Evolutionary conservation across 2,329 filamentous ascomycete species (phyloP), one percentile per base, ranked within the genome.

Genomic region (Penicillium frequentans): DNA sequence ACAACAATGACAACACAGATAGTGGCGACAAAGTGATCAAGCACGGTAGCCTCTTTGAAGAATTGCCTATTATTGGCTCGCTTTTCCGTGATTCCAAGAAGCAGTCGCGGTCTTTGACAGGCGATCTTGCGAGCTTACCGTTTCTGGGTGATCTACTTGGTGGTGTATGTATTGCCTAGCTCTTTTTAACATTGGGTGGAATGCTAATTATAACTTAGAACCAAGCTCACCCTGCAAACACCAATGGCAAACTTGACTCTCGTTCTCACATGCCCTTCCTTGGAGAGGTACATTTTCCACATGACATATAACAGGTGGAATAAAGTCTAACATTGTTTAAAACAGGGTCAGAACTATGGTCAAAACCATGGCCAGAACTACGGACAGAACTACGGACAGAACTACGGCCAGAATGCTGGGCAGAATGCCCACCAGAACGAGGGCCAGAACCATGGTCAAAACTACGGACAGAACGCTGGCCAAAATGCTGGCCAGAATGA

Each of bases 91-190:
- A 11, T 11, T 3, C 9, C 21, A 9, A 21, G 3, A 26, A 50
- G 35, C 21, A 57, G 24, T 31, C 42, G 33, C 61, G 61, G 11
- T 63, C 61, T 5, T 52, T 63, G 10, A 63, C 61, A 8, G 55
- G 61, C 5, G 59, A 60, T 24, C 51, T 63, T 7, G 54, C 56
- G 24, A 49, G 55, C 6, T 43, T 63, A 16, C 61, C 61, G 4
- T 7, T 63, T 1, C 35, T 63, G 48, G 59, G 56, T 33, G 45
- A 56, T 2, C n/a, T 63, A 3, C 58, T 63, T 29, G 57, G 59
- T 45, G 61, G 59, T 24, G 64, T 66, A 58, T 14, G 64, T 58
- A 23, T 14, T 5, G 14, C 10, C n/a, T 8, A 19, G 3, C 2
- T 14, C 6, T 3, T 13, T 0, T 5, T 21, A 4, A 42, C 13